phyloP scores from a whole-genome alignment of 1,139 yeast species.

The Petasospora fabianii region DNA sequence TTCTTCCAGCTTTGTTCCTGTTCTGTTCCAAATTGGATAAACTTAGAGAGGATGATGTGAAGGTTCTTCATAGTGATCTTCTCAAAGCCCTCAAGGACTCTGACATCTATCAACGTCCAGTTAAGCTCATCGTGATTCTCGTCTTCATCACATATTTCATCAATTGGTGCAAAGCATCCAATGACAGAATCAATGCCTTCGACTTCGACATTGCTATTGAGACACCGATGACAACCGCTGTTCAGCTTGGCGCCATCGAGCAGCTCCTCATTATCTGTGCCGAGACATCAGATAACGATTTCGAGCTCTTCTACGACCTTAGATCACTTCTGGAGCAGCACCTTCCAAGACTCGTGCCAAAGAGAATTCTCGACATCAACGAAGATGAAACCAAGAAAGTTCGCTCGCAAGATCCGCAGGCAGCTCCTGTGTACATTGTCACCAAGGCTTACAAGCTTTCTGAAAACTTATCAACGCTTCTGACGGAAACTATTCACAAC shows the following conservation, averaged over 20 bases:
- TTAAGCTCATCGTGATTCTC: conserved; percentile 56
- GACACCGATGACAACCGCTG: conserved; percentile 48
- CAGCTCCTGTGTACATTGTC: conserved; percentile 21
- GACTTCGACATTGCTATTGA: conserved; percentile 46
- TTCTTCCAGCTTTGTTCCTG: conserved; percentile 56
- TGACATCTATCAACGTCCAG: conserved; percentile 46
- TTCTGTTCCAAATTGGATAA: conserved; percentile 36
- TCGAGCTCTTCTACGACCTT: conserved; percentile 57
- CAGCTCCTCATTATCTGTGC: conserved; percentile 68
- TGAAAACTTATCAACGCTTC: conserved; percentile 20
- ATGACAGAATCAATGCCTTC: conserved; percentile 37
- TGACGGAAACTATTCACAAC: conserved; percentile 32
- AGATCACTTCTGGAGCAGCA: conserved; percentile 65
- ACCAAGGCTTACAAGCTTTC: conserved; percentile 21
- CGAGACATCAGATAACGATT: conserved; percentile 49
- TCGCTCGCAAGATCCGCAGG: conserved; percentile 45
- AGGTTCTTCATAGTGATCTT: conserved; percentile 33
- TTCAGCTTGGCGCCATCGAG: conserved; percentile 75
- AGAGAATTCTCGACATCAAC: conserved; percentile 39
- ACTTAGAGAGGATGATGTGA: conserved; percentile 34
- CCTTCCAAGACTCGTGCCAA: conserved; percentile 52
- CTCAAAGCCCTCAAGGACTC: conserved; percentile 32
- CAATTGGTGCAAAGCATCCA: conserved; percentile 62
- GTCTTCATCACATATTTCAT: conserved; percentile 63
- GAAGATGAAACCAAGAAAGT: conserved; percentile 52